phyloP scores from a whole-genome alignment of 805 yeast genomes.

The Saccharomycopsis fermentans region DNA sequence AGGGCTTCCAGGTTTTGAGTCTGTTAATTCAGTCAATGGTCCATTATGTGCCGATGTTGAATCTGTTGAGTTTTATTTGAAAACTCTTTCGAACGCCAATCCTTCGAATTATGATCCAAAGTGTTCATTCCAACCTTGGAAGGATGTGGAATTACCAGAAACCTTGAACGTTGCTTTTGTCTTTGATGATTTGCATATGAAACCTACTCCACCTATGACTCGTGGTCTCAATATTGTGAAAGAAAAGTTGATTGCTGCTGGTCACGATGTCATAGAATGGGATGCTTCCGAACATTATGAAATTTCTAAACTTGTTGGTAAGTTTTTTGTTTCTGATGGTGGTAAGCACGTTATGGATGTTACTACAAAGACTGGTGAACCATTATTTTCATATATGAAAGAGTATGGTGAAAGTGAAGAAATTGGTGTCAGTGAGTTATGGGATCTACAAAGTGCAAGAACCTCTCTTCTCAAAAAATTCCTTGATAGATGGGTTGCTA shows the following conservation, averaged over 20 bases:
- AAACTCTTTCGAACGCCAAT: slow-evolving; percentile 30
- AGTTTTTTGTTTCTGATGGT: slow-evolving; percentile 29
- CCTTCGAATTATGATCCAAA: slow-evolving; percentile 44
- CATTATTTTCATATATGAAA: slow-evolving; percentile 22
- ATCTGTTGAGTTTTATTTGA: slow-evolving; percentile 27
- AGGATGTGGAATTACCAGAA: slow-evolving; percentile 21
- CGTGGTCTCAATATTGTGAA: slow-evolving; percentile 32
- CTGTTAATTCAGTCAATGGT: slow-evolving; percentile 28
- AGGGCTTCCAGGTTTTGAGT: slow-evolving; percentile 27
- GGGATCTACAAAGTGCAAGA: slow-evolving; percentile 30
- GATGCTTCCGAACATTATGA: slow-evolving; percentile 26
- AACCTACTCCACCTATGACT: slow-evolving; percentile 47
- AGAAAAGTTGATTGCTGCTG: slow-evolving; percentile 25
- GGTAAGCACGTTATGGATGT: slow-evolving; percentile 26
- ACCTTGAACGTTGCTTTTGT: slow-evolving; percentile 39
- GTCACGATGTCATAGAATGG: slow-evolving; percentile 36
- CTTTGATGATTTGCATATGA: slow-evolving; percentile 34
- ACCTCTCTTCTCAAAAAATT: slow-evolving; percentile 23
- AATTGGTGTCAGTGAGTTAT: slow-evolving; percentile 24
- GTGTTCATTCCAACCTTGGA: slow-evolving; percentile 43
- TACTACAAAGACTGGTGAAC: slow-evolving; percentile 26
- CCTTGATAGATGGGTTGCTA: slow-evolving; percentile 24
- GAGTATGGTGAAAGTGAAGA: slow-evolving; percentile 23
- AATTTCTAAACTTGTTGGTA: slow-evolving; percentile 22
- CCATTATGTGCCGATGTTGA: slow-evolving; percentile 26